Evolutionary conservation across 2,329 filamentous ascomycete genomes (phyloP).

Genomic region (Raffaelea arxii): DNA sequence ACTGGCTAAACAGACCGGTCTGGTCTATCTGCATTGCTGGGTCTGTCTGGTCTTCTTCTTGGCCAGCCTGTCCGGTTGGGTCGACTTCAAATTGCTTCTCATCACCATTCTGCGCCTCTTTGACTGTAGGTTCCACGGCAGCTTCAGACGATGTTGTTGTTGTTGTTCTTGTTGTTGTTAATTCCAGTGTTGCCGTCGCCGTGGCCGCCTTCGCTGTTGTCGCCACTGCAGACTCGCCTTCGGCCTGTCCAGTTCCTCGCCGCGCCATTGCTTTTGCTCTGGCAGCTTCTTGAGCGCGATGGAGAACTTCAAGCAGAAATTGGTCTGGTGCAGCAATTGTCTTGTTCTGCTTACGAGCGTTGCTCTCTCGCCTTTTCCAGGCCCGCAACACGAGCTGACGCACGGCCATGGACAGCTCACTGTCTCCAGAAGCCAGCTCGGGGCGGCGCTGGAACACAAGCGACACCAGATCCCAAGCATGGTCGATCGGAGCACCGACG

Average conservation of each 20-base stretch:
- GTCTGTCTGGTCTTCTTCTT: background rate
- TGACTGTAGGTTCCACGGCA: background rate
- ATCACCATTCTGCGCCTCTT: too few species aligned
- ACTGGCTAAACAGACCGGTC: background rate
- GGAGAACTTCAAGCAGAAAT: conserved; percentile 2
- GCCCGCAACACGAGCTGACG: conserved; percentile 13
- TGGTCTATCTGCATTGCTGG: background rate
- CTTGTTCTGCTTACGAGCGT: conserved; percentile 3
- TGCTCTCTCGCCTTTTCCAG: conserved; percentile 14
- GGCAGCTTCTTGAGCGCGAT: background rate
- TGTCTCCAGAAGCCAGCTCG: conserved; percentile 7
- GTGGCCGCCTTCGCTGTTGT: background rate
- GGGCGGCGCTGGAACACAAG: conserved; percentile 11
- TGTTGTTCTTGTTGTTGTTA: background rate
- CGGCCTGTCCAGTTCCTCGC: too few species aligned
- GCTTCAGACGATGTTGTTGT: too few species aligned
- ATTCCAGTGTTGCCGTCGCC: background rate
- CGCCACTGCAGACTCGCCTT: background rate
- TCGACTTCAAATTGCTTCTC: background rate
- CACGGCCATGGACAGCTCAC: conserved; percentile 13
- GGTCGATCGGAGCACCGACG: conserved; percentile 7
- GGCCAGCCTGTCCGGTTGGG: background rate
- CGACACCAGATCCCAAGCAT: conserved; percentile 13
- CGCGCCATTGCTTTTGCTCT: too few species aligned
- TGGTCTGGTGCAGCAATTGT: background rate